phyloP scores from a whole-genome alignment of 2,329 filamentous ascomycete species.

The Phyllosticta citriasiana region DNA sequence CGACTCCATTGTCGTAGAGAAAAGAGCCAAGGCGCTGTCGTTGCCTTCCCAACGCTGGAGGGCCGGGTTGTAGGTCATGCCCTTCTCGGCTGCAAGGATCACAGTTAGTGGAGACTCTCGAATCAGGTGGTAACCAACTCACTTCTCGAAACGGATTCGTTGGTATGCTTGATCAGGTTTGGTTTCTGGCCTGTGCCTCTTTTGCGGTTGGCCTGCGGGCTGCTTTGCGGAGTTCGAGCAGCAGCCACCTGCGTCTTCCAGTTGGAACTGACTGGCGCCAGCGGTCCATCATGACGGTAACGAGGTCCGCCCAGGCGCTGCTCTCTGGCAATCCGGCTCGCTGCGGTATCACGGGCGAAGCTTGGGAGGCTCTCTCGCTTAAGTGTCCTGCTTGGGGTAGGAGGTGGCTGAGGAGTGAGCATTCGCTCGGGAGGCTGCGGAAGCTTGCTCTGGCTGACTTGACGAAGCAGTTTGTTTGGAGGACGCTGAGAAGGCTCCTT shows the following conservation, averaged over 20 bases:
- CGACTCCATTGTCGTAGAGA: constrained; percentile 49
- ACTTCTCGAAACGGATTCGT: constrained; percentile 72
- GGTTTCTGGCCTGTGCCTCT: constrained; percentile 57
- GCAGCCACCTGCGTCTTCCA: constrained; percentile 48
- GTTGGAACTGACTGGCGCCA: constrained; percentile 45
- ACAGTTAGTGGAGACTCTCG: constrained; percentile 12
- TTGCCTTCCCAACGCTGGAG: constrained; percentile 94
- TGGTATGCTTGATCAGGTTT: constrained; percentile 79
- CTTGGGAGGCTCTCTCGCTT: constrained; percentile 46
- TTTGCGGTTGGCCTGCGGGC: constrained; percentile 39
- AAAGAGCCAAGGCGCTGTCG: constrained; percentile 70
- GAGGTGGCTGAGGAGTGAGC: constrained; percentile 35
- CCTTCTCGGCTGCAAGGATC: constrained; percentile 60
- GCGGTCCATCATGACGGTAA: constrained; percentile 37
- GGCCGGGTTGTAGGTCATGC: constrained; percentile 89
- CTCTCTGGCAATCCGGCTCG: constrained; percentile 54
- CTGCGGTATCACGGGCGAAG: constrained; percentile 57
- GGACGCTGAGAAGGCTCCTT: constrained; percentile 66
- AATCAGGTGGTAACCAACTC: constrained; percentile 28
- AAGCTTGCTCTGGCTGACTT: constrained; percentile 36
- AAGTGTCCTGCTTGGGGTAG: constrained; percentile 46
- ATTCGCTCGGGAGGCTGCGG: constrained; percentile 33
- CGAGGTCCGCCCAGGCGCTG: constrained; percentile 42
- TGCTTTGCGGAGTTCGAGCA: constrained; percentile 40
- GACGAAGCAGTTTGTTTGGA: constrained; percentile 52